A percentile compares a stretch with the other conserved stretches of the same genome.
Conservation (phyloP, 257 asterid species). For the Coffea canephora region DNA sequence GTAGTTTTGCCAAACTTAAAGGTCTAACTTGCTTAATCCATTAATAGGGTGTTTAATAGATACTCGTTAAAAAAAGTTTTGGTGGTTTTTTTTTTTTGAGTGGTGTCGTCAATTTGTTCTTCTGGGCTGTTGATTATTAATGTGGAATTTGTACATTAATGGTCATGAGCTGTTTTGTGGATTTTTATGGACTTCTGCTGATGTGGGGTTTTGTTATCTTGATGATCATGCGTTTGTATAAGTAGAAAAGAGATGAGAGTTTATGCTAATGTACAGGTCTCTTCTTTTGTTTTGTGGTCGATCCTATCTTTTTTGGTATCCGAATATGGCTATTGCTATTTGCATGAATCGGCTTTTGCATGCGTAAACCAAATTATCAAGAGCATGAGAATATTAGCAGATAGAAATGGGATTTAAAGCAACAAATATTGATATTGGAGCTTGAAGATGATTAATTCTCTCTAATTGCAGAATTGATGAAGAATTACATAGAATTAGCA, state of each 20-base stretch:
- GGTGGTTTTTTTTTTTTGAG: not conserved
- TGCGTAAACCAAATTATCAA: not conserved
- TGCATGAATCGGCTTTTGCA: constrained; percentile 1
- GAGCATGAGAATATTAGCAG: too few species aligned
- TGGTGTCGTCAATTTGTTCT: not conserved
- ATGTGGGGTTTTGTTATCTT: not conserved
- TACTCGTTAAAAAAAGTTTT: not conserved
- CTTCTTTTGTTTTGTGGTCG: not conserved
- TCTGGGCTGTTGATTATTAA: constrained; percentile 1
- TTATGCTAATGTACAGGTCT: not conserved
- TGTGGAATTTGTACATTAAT: not conserved
- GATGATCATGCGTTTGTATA: constrained; percentile 12
- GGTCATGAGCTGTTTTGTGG: not conserved
- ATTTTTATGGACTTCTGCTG: not conserved
- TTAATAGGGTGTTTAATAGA: too few species aligned
- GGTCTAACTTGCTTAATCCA: too few species aligned
- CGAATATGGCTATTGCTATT: not conserved
- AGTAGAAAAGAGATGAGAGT: not conserved
- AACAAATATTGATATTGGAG: too few species aligned
- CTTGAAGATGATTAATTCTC: too few species aligned
- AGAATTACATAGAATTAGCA: too few species aligned
- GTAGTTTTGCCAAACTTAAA: too few species aligned
- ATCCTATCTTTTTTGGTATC: not conserved
- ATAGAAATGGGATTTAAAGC: too few species aligned
- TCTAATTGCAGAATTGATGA: too few species aligned